Evolutionary conservation across 1,284 basidiomycete species (phyloP).

Genomic region (Cronartium quercuum): DNA sequence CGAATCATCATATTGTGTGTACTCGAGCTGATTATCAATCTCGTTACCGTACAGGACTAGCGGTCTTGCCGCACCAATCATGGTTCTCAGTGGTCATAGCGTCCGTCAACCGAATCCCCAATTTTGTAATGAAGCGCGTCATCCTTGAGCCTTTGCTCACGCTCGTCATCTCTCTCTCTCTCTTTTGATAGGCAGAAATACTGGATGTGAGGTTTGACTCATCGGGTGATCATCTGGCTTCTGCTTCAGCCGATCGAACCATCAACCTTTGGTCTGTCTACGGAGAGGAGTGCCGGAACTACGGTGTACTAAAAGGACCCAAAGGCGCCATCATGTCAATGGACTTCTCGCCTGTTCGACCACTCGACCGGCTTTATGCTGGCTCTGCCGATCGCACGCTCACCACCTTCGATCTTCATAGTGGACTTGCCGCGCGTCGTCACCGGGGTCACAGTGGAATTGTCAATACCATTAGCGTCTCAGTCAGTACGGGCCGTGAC

Average conservation of each 20-base stretch:
- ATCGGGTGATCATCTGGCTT: slow-evolving; percentile 45
- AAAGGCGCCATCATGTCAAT: slow-evolving; percentile 39
- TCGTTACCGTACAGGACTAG: slow-evolving; percentile 18
- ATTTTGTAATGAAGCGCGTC: not conserved
- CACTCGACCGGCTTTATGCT: slow-evolving; percentile 39
- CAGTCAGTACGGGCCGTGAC: slow-evolving; percentile 42
- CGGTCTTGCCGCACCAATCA: slow-evolving; percentile 26
- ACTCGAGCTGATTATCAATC: not conserved
- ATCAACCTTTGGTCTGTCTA: slow-evolving; percentile 41
- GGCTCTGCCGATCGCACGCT: slow-evolving; percentile 48
- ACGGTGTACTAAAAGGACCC: slow-evolving; percentile 40
- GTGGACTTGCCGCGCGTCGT: slow-evolving; percentile 46
- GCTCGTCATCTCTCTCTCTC: not conserved
- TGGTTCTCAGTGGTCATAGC: slow-evolving; percentile 31
- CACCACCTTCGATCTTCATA: slow-evolving; percentile 45
- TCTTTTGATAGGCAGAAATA: slow-evolving; percentile 42
- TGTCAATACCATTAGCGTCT: slow-evolving; percentile 46
- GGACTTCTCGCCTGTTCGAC: slow-evolving; percentile 42
- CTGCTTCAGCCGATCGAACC: slow-evolving; percentile 44
- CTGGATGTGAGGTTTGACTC: slow-evolving; percentile 47
- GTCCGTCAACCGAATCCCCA: not conserved
- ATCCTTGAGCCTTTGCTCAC: no score
- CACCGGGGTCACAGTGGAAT: slow-evolving; percentile 47
- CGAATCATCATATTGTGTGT: not conserved
- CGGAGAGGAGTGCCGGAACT: slow-evolving; percentile 30